Evolutionary conservation across 1,284 basidiomycete genomes (phyloP).

Genomic region (Pyrrhoderma noxium): DNA sequence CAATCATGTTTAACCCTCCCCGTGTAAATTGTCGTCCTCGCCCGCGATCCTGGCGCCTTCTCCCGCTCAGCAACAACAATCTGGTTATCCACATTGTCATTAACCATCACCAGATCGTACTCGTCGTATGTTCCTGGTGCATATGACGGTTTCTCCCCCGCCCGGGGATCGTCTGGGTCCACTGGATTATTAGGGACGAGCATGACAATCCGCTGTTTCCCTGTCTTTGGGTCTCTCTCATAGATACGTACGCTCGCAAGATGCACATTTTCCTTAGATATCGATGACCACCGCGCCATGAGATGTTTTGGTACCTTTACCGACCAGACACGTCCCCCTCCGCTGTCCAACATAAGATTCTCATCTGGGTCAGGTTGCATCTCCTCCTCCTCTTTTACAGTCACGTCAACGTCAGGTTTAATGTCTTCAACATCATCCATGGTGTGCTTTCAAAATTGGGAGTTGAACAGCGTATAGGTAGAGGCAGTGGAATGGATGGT

Average conservation of each 20-base stretch:
- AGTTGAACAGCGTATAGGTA: too few relatives aligned
- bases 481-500: too few relatives aligned
- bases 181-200: constrained; percentile 52
- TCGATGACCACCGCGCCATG: constrained; percentile 61
- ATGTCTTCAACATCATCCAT: constrained; percentile 42
- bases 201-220: constrained; percentile 57
- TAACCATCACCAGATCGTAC: constrained; percentile 74
- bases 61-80: constrained; percentile 70
- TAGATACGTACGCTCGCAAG: constrained; percentile 74
- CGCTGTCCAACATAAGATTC: constrained; percentile 62
- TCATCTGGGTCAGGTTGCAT: constrained; percentile 70
- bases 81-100: constrained; percentile 69
- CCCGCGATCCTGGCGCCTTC: constrained; percentile 52
- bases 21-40: constrained; percentile 65
- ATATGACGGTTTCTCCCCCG: constrained; percentile 26
- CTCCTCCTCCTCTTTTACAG: constrained; percentile 44
- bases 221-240: constrained; percentile 35
- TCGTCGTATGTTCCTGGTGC: constrained; percentile 38
- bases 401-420: constrained; percentile 59
- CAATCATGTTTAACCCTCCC: constrained; percentile 73
- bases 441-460: too few relatives aligned
- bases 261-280: constrained; percentile 56
- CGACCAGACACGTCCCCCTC: constrained; percentile 68
- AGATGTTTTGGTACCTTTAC: constrained; percentile 72
- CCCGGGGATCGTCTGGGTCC: constrained; percentile 12